A percentile compares a stretch with the other conserved stretches of the same genome.
Conservation (phyloP, 306 rosid genomes). For the Delonix regia region DNA sequence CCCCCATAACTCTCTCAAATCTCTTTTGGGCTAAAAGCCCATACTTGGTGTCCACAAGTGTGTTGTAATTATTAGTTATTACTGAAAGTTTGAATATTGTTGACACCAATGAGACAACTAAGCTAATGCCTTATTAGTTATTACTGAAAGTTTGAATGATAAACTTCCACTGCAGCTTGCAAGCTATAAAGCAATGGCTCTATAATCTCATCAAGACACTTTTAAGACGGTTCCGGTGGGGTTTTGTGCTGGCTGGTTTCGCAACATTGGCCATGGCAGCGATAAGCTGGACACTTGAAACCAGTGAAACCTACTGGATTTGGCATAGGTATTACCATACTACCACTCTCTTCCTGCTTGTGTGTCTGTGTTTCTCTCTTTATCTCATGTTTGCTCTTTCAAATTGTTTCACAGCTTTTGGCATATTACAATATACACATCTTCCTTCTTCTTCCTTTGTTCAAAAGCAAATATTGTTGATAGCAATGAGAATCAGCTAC, state of each 20-base stretch:
- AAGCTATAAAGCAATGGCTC: conserved; percentile 65
- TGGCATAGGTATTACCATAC: conserved; percentile 81
- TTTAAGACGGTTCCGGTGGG: conserved; percentile 73
- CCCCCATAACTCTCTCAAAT: no score
- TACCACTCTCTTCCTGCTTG: not conserved
- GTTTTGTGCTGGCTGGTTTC: conserved; percentile 71
- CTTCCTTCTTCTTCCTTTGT: conserved; percentile 69
- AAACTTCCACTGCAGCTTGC: conserved; percentile 61
- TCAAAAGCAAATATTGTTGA: conserved; percentile 54
- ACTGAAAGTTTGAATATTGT: conserved; percentile 9
- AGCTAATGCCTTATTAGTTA: not conserved
- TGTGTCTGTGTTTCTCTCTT: conserved; percentile 26
- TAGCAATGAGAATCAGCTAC: conserved; percentile 32
- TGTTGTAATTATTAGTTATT: not conserved
- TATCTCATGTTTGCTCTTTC: conserved; percentile 24
- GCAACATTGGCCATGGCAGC: conserved; percentile 73
- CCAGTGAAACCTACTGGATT: conserved; percentile 83
- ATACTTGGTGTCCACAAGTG: conserved; percentile 8
- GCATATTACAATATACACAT: conserved; percentile 81
- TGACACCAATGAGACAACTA: not conserved
- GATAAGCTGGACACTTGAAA: conserved; percentile 80
- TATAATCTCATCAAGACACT: conserved; percentile 56
- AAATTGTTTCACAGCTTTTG: conserved; percentile 73
- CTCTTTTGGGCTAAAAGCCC: not conserved
- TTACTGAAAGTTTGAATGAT: conserved; percentile 3